Conservation (phyloP, 106 monocot species). For the Agapanthus africanus region DNA sequence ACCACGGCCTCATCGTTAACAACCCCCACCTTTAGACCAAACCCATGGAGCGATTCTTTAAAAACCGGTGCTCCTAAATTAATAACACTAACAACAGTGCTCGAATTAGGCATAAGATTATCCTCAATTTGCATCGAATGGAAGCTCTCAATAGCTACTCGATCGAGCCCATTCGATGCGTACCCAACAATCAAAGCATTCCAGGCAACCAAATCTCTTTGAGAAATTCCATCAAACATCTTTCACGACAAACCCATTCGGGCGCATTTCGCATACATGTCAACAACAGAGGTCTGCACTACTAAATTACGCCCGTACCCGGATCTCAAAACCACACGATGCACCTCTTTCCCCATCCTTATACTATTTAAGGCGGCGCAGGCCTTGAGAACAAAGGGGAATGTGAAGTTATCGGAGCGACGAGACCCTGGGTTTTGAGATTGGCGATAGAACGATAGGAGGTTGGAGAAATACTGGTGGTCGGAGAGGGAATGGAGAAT, state of each 20-base stretch:
- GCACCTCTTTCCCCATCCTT: conserved; percentile 32
- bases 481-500: conserved; percentile 40
- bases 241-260: conserved; percentile 15
- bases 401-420: conserved; percentile 48
- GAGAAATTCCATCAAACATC: conserved; percentile 52
- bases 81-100: conserved; percentile 41
- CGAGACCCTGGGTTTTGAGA: conserved; percentile 3
- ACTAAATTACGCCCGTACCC: conserved; percentile 38
- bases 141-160: conserved; percentile 28
- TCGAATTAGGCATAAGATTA: conserved; percentile 33
- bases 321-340: conserved; percentile 31
- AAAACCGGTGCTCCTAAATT: conserved; percentile 9
- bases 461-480: conserved; percentile 24
- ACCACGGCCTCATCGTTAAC: conserved; percentile 20
- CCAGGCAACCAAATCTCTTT: conserved; percentile 56
- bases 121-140: conserved; percentile 16
- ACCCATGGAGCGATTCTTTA: conserved; percentile 28
- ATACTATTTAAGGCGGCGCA: conserved; percentile 21
- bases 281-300: conserved; percentile 48
- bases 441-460: conserved; percentile 27
- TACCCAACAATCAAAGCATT: conserved; percentile 56
- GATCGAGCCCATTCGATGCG: conserved; percentile 27
- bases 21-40: conserved; percentile 41
- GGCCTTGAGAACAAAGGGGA: conserved; percentile 57
- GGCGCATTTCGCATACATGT: conserved; percentile 53